Base-by-base conservation (phyloP, 2,329 filamentous ascomycete species). In the Alternaria burnsii region DNA sequence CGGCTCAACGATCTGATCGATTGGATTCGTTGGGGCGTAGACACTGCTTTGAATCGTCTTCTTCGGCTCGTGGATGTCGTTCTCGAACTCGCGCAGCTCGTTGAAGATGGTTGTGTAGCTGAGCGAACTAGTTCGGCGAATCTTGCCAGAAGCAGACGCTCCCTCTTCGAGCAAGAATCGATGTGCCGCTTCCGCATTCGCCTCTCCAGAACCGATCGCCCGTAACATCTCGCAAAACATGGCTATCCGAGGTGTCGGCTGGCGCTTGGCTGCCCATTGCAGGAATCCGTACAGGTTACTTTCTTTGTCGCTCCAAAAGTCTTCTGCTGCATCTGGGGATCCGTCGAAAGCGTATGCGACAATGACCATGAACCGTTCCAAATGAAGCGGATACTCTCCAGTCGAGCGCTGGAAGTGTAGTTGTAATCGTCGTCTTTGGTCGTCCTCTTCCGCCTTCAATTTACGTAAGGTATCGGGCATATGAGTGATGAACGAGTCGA, bases 171-270 rank as follows among this genome's bases (percentile, higher is more conserved):
- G 85, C 16, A 99, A 83, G 73, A 99, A 99, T 51, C 89, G 88
- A 76, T 99, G 94, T 0, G 94, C 93, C 16, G 91, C 86, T 55
- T 90, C 89, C 28, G 95, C 94, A 70, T 92, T 95, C 54, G 91
- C 87, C 55, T 92, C 88, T 53, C 93, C 93, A 52, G 90, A 89
- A 0, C 95, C 92, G 48, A 99, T 89, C 1, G 94, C 91, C 72
- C 93, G 91, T 16, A 99, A 83, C 89, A 99, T 94, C 75, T 98
- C 94, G 78, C 95, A 99, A 71, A 98, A 99, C 12, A 94, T 94
- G 62, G 93, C 95, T 60, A 97, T 94, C 24, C 97, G 86, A n/a
- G 95, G 95, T 0, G 96, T 97, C 0, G 96, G 97, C 62, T 97
- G 93, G 70, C 95, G 87, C 69, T 93, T 90, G 4, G 95, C 97